Percentiles rank a stretch among this genome's conserved stretches.
phyloP scores from a whole-genome alignment of 305 asterid genomes.

The Fraxinus baroniana region DNA sequence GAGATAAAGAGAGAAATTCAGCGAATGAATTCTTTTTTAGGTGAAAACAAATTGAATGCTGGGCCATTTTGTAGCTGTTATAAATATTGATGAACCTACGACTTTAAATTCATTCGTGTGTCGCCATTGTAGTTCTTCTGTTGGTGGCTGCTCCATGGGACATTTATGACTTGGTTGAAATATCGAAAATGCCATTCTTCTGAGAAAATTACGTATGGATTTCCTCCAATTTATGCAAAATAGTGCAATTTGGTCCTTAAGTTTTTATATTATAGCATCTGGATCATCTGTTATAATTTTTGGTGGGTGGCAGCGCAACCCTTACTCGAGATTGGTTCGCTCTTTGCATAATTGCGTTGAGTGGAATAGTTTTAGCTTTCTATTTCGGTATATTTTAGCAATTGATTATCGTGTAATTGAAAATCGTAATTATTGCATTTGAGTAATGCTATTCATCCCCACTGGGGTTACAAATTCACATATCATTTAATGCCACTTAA shows the following conservation, averaged over 20 bases:
- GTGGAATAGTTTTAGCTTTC: neutral
- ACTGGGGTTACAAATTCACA: too few species aligned
- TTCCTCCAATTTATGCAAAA: neutral
- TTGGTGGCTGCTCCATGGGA: neutral
- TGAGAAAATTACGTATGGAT: neutral
- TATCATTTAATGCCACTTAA: too few species aligned
- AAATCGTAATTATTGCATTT: neutral
- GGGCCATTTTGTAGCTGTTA: neutral
- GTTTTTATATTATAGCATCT: neutral
- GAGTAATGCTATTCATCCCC: too few species aligned
- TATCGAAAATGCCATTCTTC: slow-evolving; percentile 25
- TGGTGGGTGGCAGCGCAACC: neutral
- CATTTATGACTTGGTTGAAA: neutral
- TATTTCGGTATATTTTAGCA: neutral
- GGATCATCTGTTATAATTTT: neutral
- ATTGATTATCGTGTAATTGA: neutral
- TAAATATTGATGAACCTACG: neutral
- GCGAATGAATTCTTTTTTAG: slow-evolving; percentile 6
- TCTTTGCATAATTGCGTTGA: neutral
- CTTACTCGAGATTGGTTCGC: neutral
- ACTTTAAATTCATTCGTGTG: slow-evolving; percentile 19
- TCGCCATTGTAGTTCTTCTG: slow-evolving; percentile 17
- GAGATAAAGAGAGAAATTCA: slow-evolving; percentile 1
- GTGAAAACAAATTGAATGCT: slow-evolving; percentile 2
- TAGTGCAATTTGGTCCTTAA: neutral